Conservation (phyloP, 768 basidiomycete species). For the Tylopilus sp. region DNA sequence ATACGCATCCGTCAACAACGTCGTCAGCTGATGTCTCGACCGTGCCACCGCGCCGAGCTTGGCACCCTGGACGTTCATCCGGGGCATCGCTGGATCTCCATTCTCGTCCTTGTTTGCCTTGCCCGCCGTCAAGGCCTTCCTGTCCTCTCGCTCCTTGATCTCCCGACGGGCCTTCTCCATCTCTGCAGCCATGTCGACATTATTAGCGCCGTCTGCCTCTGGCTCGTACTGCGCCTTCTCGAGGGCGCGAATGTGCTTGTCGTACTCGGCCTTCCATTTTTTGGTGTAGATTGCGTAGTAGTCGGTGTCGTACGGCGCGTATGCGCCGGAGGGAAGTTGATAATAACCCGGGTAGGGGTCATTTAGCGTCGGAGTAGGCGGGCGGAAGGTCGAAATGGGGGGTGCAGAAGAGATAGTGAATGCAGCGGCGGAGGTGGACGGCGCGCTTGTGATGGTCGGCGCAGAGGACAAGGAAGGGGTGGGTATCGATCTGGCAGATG, state of each 20-base stretch:
- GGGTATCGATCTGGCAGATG: conserved; percentile 3
- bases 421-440: conserved; percentile 63
- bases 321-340: conserved; percentile 73
- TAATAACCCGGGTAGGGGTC: conserved; percentile 90
- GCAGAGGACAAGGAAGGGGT: not conserved
- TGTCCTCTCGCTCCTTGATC: conserved; percentile 70
- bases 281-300: conserved; percentile 68
- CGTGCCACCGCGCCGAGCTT: conserved; percentile 68
- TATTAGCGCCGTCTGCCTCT: conserved; percentile 44
- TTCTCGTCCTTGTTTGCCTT: conserved; percentile 38
- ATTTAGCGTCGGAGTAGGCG: conserved; percentile 68
- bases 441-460: conserved; percentile 32
- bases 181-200: conserved; percentile 65
- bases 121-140: conserved; percentile 70
- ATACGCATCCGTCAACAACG: conserved; percentile 79
- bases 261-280: conserved; percentile 72
- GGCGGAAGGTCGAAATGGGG: conserved; percentile 57
- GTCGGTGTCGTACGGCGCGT: conserved; percentile 67
- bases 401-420: conserved; percentile 64
- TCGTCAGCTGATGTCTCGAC: conserved; percentile 74
- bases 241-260: conserved; percentile 65
- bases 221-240: conserved; percentile 67
- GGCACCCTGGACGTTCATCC: conserved; percentile 81
- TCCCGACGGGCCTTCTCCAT: conserved; percentile 77
- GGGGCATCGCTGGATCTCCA: conserved; percentile 56